A percentile compares a stretch with the other conserved stretches of the same genome.
These are phyloP conservation scores for Henckelia pumila DNA, from an alignment of 257 asterid genomes.

Conservation along the genomic window DNA sequence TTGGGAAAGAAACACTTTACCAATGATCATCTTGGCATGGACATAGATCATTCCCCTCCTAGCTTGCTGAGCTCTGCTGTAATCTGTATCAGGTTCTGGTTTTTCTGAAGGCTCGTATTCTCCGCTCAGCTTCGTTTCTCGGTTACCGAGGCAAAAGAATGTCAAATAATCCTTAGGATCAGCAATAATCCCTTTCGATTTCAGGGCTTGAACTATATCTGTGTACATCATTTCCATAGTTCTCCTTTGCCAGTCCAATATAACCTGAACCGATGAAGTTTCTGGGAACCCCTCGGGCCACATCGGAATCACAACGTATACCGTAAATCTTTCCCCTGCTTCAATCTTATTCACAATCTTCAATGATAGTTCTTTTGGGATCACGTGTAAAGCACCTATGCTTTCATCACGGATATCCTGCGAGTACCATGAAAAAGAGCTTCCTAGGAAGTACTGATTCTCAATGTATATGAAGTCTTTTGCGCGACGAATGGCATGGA, in stretches of 20 bases:
- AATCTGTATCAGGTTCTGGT: conserved; percentile 30
- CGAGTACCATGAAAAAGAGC: conserved; percentile 32
- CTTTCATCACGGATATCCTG: conserved; percentile 25
- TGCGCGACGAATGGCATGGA: conserved; percentile 40
- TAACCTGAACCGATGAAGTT: conserved; percentile 29
- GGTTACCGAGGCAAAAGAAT: conserved; percentile 38
- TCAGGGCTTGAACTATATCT: conserved; percentile 28
- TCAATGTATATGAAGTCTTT: conserved; percentile 33
- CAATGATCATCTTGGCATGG: conserved; percentile 37
- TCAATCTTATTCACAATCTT: conserved; percentile 36
- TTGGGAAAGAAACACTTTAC: conserved; percentile 12
- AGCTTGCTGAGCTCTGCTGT: conserved; percentile 27
- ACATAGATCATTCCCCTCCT: conserved; percentile 40
- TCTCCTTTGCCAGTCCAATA: conserved; percentile 31
- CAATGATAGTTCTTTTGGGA: conserved; percentile 34
- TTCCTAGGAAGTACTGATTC: conserved; percentile 37
- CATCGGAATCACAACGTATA: conserved; percentile 35
- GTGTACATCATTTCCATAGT: conserved; percentile 44
- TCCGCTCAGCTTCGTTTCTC: conserved; percentile 29
- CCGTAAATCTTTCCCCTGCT: conserved; percentile 29
- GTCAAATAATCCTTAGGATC: conserved; percentile 35
- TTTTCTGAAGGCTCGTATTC: conserved; percentile 32
- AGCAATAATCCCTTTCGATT: conserved; percentile 23
- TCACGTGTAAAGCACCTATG: conserved; percentile 28
- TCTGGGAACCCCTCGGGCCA: conserved; percentile 43